Conservation (phyloP, 202 grass and related monocot genomes). For the Carex arenaria region DNA sequence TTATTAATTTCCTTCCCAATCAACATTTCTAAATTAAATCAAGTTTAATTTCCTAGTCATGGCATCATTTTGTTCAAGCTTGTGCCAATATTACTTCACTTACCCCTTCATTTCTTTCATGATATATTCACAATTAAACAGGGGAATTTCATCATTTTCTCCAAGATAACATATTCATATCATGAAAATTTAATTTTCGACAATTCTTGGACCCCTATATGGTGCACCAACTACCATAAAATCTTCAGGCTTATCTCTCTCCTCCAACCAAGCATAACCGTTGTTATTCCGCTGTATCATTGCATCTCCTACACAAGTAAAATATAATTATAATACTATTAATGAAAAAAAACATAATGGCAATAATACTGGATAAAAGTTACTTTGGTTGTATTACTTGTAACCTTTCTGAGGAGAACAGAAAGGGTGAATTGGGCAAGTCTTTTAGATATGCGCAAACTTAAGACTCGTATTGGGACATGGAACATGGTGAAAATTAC, state of each 20-base stretch:
- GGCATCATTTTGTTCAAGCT: background rate
- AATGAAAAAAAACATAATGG: background rate
- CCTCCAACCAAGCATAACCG: slow-evolving; percentile 42
- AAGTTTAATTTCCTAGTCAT: background rate
- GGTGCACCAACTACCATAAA: slow-evolving; percentile 29
- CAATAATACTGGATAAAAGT: background rate
- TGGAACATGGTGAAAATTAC: background rate
- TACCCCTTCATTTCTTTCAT: background rate
- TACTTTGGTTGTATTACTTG: background rate
- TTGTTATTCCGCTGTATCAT: background rate
- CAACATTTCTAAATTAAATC: background rate
- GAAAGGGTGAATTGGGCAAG: background rate
- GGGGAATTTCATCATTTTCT: background rate
- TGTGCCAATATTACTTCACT: background rate
- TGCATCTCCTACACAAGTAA: background rate
- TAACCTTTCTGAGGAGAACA: background rate
- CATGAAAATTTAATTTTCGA: slow-evolving; percentile 14
- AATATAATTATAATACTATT: background rate
- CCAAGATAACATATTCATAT: background rate
- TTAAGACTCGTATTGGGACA: background rate
- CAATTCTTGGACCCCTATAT: slow-evolving; percentile 44
- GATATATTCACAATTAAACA: background rate
- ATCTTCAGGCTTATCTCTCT: slow-evolving; percentile 34
- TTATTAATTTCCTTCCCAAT: background rate
- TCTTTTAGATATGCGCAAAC: background rate